These are phyloP conservation scores for Neurospora hispaniola DNA, from an alignment of 495 filamentous ascomycete genomes.

Conservation along the genomic window DNA sequence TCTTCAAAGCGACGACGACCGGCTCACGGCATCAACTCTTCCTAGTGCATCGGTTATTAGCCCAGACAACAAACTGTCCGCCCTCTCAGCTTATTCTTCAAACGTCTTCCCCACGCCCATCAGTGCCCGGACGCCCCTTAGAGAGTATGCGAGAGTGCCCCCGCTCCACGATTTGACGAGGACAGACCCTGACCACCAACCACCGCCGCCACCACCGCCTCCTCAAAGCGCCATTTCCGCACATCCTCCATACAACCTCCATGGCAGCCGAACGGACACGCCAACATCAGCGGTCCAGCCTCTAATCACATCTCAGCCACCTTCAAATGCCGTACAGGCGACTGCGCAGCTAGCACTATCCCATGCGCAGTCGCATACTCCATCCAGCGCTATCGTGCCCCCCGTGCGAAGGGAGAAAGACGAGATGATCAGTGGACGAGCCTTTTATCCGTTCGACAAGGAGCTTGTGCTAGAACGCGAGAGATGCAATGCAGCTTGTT, in stretches of 20 bases:
- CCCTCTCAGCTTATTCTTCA: conserved; percentile 35
- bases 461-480: conserved; percentile 80
- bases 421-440: conserved; percentile 81
- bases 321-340: conserved; percentile 35
- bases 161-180: conserved; percentile 44
- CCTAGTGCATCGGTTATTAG: conserved; percentile 40
- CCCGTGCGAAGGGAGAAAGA: conserved; percentile 62
- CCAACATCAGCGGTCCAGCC: conserved; percentile 23
- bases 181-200: conserved; percentile 32
- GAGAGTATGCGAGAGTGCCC: conserved; percentile 43
- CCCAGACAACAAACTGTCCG: conserved; percentile 45
- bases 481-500: conserved; percentile 71
- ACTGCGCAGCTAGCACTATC: conserved; percentile 51
- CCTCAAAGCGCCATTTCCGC: conserved; percentile 14
- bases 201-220: conserved; percentile 12
- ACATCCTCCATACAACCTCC: conserved; percentile 25
- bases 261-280: conserved; percentile 36
- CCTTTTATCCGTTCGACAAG: conserved; percentile 66
- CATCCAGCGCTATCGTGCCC: conserved; percentile 1
- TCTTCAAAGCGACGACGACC: conserved; percentile 38
- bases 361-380: conserved; percentile 36
- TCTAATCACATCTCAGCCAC: conserved; percentile 19
- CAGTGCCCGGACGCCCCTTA: conserved; percentile 37
- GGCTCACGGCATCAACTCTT: conserved; percentile 37
- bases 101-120: conserved; percentile 44